Evolutionary conservation across 495 filamentous ascomycete genomes (phyloP), one percentile per base, ranked within the genome.

Genomic region (Niebla homalea): DNA sequence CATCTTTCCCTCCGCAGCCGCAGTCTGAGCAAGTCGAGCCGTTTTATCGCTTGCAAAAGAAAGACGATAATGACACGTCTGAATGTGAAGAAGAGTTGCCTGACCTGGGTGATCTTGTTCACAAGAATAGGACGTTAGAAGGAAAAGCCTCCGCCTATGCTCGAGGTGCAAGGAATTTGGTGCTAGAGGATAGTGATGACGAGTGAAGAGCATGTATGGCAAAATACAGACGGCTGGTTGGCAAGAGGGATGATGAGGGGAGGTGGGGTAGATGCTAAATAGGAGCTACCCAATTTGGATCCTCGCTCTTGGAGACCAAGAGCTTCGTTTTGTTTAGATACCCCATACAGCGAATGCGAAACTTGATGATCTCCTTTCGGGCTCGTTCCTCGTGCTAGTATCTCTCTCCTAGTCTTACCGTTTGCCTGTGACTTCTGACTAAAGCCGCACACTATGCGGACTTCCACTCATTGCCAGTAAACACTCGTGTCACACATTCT

Each of bases 151-250:
- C 5, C 14, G 29, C 43, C n/a, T 21, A 18, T 19, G 46, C 52
- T 19, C 60, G 50, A 44, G 58, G 59, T 23, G 54, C 46, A 5
- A 64, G 57, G 26, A 51, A 49, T 14, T 50, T 65, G 7, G 39
- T 65, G 29, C 52, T 60, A 50, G 59, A 70, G 50, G 65, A 67
- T 18, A 62, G 63, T 55, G 64, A 68, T 52, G 59, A 61, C 7
- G 45, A 54, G 44, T 64, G 45, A 62, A 41, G 6, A 26, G 1
- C 8, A 15, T 22, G 39, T 2, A 41, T 8, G 4, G 8, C 18
- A 12, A 18, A 15, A 41, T 19, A 41, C 39, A 15, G 21, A 41
- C 12, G 21, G 29, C 16, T 16, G 8, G n/a, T 41, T 41, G 21
- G 39, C 21, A 19, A 22, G 39, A 15, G n/a, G 39, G 16, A 38